Base-by-base conservation (phyloP, 1,284 basidiomycete genomes). In the Vanrija pseudolonga region DNA sequence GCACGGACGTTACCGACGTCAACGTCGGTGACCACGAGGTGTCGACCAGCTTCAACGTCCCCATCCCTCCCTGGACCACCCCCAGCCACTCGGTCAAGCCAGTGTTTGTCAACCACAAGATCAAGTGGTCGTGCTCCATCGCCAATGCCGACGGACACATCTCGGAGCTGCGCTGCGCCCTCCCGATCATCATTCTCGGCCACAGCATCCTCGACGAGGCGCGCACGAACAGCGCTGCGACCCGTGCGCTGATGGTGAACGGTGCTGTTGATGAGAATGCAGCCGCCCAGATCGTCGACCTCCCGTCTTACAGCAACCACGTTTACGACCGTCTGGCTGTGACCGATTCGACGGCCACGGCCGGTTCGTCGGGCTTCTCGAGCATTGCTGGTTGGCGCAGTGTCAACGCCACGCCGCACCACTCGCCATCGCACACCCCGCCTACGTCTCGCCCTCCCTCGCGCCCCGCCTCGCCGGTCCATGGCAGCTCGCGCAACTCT, bases 281-380 rank as follows among this genome's bases (percentile, higher is more conserved):
- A 22, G 19, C n/a, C 0, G 88, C 86, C 45, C 77, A 73, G 42
- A n/a, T n/a, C n/a, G 67, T 82, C 53, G 87, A 91, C 67, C 81
- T 93, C 14, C 93, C 90, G 0, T 89, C 87, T 59, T 96, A 95
- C 75, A 83, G 80, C 19, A 84, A 89, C 48, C 92, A 96, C 73
- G 85, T 96, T 12, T 84, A 89, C 45, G 92, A 96, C 72, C 83
- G 92, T 36, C 84, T 96, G 38, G 90, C 92, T 39, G 87, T 90
- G 66, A 85, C 85, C 12, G 80, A 87, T n/a, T n/a, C n/a, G n/a
- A n/a, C n/a, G 68, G 83, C 86, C 55, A 32, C 9, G 9, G 58
- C 59, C 7, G 55, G 64, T 3, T 56, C 66, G 17, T 57, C 63
- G 4, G 62, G 62, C 6, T 68, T 67, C 48, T 49, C 66, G 2